These are phyloP conservation scores for Pythium rhizo-oryzae DNA, from an alignment of 352 stramenopile genomes.

Conservation along the genomic window DNA sequence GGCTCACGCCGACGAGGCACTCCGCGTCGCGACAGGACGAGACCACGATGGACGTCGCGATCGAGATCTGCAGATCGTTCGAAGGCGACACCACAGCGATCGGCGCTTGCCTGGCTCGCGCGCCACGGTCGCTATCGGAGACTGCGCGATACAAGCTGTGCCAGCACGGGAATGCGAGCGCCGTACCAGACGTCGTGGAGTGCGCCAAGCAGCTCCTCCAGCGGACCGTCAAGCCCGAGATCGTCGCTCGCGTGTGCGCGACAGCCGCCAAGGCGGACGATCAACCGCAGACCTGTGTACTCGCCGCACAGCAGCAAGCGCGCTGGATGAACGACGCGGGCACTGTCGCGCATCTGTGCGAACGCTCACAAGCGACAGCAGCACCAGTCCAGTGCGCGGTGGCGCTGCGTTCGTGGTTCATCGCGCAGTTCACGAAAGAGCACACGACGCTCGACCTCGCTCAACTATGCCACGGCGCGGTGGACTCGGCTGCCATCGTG, in stretches of 20 bases:
- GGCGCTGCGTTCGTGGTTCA: constrained; percentile 29
- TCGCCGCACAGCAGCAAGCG: constrained; percentile 45
- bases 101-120: constrained; percentile 8
- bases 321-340: constrained; percentile 47
- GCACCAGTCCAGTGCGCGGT: constrained; percentile 44
- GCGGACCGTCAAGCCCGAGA: constrained; percentile 6
- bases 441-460: constrained; percentile 19
- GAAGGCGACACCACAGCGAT: constrained; percentile 15
- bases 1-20: neutral
- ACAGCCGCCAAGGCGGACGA: neutral
- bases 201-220: constrained; percentile 32
- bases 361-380: constrained; percentile 14
- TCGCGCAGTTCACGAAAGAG: constrained; percentile 6
- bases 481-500: neutral
- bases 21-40: neutral
- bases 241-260: constrained; percentile 41
- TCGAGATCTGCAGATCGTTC: constrained; percentile 19
- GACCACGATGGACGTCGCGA: neutral
- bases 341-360: constrained; percentile 39
- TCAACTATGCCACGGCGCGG: constrained; percentile 17
- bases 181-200: constrained; percentile 7
- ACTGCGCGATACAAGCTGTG: constrained; percentile 5
- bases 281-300: constrained; percentile 44
- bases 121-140: constrained; percentile 16
- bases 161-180: neutral